Conservation (phyloP, 495 filamentous ascomycete species). For the Penicillium ucsense region DNA sequence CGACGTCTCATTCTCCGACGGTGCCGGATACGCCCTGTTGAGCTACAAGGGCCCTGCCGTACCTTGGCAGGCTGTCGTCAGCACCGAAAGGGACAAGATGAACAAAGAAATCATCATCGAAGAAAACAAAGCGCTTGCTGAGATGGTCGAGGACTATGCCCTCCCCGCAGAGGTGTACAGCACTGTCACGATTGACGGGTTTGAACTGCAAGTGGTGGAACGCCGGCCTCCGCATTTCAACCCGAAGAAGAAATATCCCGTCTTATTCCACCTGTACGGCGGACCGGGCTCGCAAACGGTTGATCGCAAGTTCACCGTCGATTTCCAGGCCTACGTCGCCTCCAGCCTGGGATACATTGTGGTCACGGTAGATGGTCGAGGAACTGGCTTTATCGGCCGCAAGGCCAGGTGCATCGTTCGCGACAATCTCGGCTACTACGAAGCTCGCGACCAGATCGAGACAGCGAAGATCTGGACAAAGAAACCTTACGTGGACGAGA, state of each 20-base stretch:
- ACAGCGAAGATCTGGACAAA: slow-evolving; percentile 77
- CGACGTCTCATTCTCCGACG: slow-evolving; percentile 72
- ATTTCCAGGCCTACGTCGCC: slow-evolving; percentile 87
- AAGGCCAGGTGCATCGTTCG: slow-evolving; percentile 72
- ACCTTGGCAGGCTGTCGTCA: slow-evolving; percentile 87
- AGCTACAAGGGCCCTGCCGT: slow-evolving; percentile 76
- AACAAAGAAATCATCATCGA: slow-evolving; percentile 62
- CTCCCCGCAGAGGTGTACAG: slow-evolving; percentile 79
- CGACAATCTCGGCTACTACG: slow-evolving; percentile 74
- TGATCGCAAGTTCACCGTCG: slow-evolving; percentile 67
- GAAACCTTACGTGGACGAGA: slow-evolving; percentile 75
- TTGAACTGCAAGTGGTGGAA: slow-evolving; percentile 77
- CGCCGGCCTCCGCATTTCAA: slow-evolving; percentile 87
- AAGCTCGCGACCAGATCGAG: slow-evolving; percentile 84
- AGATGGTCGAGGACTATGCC: slow-evolving; percentile 62
- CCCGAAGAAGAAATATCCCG: slow-evolving; percentile 74
- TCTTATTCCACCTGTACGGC: slow-evolving; percentile 87
- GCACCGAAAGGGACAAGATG: slow-evolving; percentile 59
- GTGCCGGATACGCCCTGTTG: slow-evolving; percentile 70
- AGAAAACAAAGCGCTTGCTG: slow-evolving; percentile 58
- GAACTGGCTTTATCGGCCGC: slow-evolving; percentile 85
- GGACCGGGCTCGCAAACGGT: slow-evolving; percentile 87
- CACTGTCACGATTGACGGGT: slow-evolving; percentile 72
- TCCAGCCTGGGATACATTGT: slow-evolving; percentile 86
- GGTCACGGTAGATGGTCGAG: slow-evolving; percentile 87